Base-by-base conservation (phyloP, 805 yeast species). In the Hanseniaspora hatyaiensis region DNA sequence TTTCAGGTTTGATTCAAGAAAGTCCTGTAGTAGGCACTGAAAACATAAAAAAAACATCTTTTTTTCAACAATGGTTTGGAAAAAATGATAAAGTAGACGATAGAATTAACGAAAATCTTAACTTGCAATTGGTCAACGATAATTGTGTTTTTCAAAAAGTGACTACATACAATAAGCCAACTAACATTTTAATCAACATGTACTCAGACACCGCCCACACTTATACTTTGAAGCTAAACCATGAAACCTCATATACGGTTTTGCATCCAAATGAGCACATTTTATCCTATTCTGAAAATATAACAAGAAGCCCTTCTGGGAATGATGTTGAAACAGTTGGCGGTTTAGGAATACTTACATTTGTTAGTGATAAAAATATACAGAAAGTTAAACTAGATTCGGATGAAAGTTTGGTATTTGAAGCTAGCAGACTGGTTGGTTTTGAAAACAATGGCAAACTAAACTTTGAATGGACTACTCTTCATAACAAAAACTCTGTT, bases 301-400 rank as follows among this genome's bases (percentile, higher is more conserved):
- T 59, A n/a, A 38, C 45, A 5, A 34, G 54, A 30, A 44, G 44
- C 18, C 16, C 36, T 16, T 48, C 39, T 8, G 52, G 53, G n/a
- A 51, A 50, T 12, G n/a, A 31, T 37, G 32, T 45, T 6, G 49
- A 45, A n/a, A 45, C 49, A 6, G n/a, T 59, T 3, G 52, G 47
- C 11, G 64, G 61, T 1, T 50, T 52, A n/a, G 62, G 65, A 1
- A 53, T 59, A 13, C 29, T 64, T 13, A 60, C 63, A 13, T 46
- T 65, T 8, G 56, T 52, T n/a, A 66, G 66, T 2, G 34, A 54
- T 11, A 60, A 61, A 1, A 64, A 65, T 4, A 50, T 61, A 12
- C 59, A 58, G 43, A 54, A 59, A 19, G 43, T 64, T 19, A 32
- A 37, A 1, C 47, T 63, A 26, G 53, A 51, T 1, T 38, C 52